Base-by-base conservation (phyloP, 2,329 filamentous ascomycete genomes). In the Pseudopyrenochaeta lycopersici region DNA sequence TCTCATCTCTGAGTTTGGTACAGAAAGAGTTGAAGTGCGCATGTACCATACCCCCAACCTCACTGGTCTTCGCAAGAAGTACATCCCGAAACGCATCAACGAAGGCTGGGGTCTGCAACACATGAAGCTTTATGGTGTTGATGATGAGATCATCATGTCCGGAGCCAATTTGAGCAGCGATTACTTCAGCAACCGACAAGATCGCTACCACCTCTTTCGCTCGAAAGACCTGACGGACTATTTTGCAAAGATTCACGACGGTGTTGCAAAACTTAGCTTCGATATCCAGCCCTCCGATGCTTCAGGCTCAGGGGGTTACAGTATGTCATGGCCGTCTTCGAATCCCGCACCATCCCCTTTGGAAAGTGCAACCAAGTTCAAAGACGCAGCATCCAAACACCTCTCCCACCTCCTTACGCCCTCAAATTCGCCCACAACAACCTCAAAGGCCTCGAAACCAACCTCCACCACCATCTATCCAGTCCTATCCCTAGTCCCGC, bases 41-140 rank as follows among this genome's bases (percentile, higher is more conserved):
- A 96, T 99, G 92, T 99, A 96, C 72, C 95, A 99, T 76, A 99
- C 95, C 1, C 95, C 95, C 0, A 99, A 99, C 69, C 78, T 99
- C 60, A 96, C 91, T 2, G 95, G 95, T 0, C 66, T 96, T 52
- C 86, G 89, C 45, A 98, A 98, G 78, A 88, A 88, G 67, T 81
- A 90, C 62, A 86, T 98, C 2, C 95, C 95, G 0, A 91, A 87
- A 71, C 85, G 95, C 17, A 94, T 99, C 73, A 99, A 99, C 65
- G 95, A 99, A 78, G 95, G 95, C 15, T 99, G 95, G 95, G 95
- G 95, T 1, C 78, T 99, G 56, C 95, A 99, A 73, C 95, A 99
- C 72, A 99, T 99, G 94, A 99, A 99, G 82, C 82, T 99, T 0
- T 99, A 99, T 66, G 95, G 95, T 0, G 81, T 97, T 18, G 95